Percentiles rank a stretch among this genome's conserved stretches.
Evolutionary conservation across 2,329 filamentous ascomycete species (phyloP).

Genomic region (Epichloe aotearoae): DNA sequence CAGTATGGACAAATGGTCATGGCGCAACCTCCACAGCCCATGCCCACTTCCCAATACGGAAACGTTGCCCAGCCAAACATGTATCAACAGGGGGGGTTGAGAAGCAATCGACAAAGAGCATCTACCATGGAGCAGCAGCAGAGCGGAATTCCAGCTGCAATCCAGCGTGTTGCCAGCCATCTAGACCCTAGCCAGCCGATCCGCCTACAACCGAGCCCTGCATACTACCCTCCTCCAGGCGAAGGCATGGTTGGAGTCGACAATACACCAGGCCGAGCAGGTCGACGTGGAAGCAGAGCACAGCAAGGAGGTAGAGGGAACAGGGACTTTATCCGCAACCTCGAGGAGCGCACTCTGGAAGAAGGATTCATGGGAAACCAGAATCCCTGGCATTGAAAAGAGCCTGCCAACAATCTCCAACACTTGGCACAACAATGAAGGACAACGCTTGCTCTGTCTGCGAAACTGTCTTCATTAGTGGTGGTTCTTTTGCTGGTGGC

Average conservation of each 20-base stretch:
- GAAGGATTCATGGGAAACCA: conserved; percentile 71
- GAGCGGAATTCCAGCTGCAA: conserved; percentile 79
- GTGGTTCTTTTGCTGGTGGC: neutral
- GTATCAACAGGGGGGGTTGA: conserved; percentile 52
- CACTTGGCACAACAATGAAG: neutral
- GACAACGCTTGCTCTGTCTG: neutral
- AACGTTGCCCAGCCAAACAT: conserved; percentile 37
- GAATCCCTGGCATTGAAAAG: conserved; percentile 51
- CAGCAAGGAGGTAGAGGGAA: conserved; percentile 48
- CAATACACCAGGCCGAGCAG: conserved; percentile 41
- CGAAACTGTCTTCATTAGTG: neutral
- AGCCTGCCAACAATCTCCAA: neutral
- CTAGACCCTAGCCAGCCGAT: conserved; percentile 92
- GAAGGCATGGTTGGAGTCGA: conserved; percentile 62
- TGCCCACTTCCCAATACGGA: conserved; percentile 51
- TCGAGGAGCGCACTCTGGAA: conserved; percentile 89
- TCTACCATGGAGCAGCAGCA: conserved; percentile 95
- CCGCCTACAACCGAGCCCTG: conserved; percentile 83
- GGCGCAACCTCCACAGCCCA: conserved; percentile 51
- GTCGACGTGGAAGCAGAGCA: conserved; percentile 63
- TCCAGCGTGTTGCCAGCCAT: conserved; percentile 91
- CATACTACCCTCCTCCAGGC: conserved; percentile 88
- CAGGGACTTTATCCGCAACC: conserved; percentile 83
- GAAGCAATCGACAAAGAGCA: conserved; percentile 72
- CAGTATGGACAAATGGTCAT: conserved; percentile 65